Conservation (phyloP, 192 early-diverging fungal genomes). For the Coemansia sp. region DNA sequence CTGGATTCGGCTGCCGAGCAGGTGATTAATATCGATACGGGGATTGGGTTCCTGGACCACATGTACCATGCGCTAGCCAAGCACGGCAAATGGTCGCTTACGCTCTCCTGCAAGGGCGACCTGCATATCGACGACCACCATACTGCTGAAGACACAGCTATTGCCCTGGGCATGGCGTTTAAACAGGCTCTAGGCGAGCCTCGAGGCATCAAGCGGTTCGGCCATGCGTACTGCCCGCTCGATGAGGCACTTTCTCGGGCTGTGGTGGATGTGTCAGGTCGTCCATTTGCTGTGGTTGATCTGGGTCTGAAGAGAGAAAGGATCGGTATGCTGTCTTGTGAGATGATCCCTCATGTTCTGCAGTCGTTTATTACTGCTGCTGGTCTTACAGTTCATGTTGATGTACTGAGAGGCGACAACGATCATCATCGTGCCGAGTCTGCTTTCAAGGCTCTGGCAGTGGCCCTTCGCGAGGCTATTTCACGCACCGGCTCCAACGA, state of each 20-base stretch:
- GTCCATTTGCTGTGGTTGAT: slow-evolving; percentile 79
- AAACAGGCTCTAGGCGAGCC: slow-evolving; percentile 87
- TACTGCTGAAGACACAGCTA: slow-evolving; percentile 93
- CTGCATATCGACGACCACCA: slow-evolving; percentile 99
- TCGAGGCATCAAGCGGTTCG: slow-evolving; percentile 88
- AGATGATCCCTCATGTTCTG: slow-evolving; percentile 99
- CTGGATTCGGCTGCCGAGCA: slow-evolving; percentile 62
- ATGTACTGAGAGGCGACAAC: slow-evolving; percentile 90
- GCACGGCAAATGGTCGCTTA: slow-evolving; percentile 89
- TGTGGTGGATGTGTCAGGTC: slow-evolving; percentile 96
- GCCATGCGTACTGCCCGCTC: slow-evolving; percentile 90
- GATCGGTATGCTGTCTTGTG: slow-evolving; percentile 85
- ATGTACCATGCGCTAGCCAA: slow-evolving; percentile 99
- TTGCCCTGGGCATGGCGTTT: slow-evolving; percentile 91
- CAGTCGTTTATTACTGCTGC: slow-evolving; percentile 87
- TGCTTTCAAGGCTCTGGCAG: slow-evolving; percentile 97
- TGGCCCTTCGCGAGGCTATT: slow-evolving; percentile 87
- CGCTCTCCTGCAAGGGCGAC: slow-evolving; percentile 84
- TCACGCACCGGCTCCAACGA: slow-evolving; percentile 78
- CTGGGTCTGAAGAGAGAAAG: slow-evolving; percentile 88
- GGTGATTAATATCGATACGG: slow-evolving; percentile 77
- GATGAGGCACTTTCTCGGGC: slow-evolving; percentile 94
- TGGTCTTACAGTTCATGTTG: slow-evolving; percentile 95
- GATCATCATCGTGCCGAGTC: slow-evolving; percentile 96
- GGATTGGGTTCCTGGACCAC: slow-evolving; percentile 99